Percentiles rank a stretch among this genome's conserved stretches.
phyloP scores from a whole-genome alignment of 1,139 yeast species.

The Blastobotrys buckinghamii region DNA sequence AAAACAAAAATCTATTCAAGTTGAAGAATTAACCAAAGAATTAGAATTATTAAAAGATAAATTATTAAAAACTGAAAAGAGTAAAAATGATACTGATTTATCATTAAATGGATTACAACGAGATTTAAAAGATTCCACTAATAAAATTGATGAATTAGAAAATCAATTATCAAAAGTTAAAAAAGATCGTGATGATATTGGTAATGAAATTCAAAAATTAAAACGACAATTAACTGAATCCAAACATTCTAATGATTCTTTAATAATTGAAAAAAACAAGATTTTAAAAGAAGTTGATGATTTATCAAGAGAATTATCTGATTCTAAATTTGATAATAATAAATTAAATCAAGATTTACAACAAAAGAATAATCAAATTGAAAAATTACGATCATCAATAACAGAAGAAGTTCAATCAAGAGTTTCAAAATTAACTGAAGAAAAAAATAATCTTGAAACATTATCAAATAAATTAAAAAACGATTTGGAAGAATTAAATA shows the following conservation, averaged over 20 bases:
- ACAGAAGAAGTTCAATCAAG: conserved; percentile 41
- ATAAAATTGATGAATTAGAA: conserved; percentile 19
- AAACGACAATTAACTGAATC: conserved; percentile 22
- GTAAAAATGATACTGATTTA: conserved; percentile 21
- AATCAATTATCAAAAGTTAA: conserved; percentile 30
- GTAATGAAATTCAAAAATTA: conserved; percentile 23
- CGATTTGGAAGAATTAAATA: conserved; percentile 25
- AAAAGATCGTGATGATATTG: conserved; percentile 38
- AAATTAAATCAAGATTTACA: conserved; percentile 22
- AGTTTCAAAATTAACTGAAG: conserved; percentile 34
- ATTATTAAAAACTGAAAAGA: conserved; percentile 31
- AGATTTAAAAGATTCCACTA: conserved; percentile 22
- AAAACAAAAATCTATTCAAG: conserved; percentile 19
- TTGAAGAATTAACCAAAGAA: conserved; percentile 21
- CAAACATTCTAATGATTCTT: conserved; percentile 19
- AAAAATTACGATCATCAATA: conserved; percentile 31
- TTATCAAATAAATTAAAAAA: conserved; percentile 34
- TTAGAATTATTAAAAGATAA: conserved; percentile 37
- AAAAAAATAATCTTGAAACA: conserved; percentile 36
- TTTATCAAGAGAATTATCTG: conserved; percentile 19
- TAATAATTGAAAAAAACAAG: conserved; percentile 26
- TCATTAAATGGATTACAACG: conserved; percentile 18
- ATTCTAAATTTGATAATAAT: conserved; percentile 26
- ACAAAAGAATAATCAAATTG: conserved; percentile 31
- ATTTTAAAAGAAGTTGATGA: conserved; percentile 24